phyloP scores from a whole-genome alignment of 2,329 filamentous ascomycete species.

The Epichloe festucae region DNA sequence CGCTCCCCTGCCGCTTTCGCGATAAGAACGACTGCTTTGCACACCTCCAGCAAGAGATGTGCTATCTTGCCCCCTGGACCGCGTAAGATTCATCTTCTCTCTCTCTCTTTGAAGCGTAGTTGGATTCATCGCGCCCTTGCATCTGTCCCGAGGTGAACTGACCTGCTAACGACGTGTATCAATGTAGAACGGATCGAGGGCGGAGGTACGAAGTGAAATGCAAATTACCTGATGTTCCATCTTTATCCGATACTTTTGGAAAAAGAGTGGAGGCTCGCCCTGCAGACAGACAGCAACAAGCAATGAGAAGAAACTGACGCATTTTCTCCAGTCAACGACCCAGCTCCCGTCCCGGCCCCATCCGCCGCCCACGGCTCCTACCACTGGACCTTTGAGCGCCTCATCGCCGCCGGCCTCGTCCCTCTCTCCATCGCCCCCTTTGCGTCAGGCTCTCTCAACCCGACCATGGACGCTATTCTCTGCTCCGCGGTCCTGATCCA shows the following conservation, averaged over 20 bases:
- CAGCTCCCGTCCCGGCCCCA: constrained; percentile 58
- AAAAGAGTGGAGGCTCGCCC: neutral
- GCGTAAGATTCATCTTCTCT: constrained; percentile 43
- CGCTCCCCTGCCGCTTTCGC: constrained; percentile 19
- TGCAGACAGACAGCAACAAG: too few relatives aligned
- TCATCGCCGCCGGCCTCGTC: constrained; percentile 67
- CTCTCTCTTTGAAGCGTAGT: too few relatives aligned
- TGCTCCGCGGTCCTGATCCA: constrained; percentile 77
- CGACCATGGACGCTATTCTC: constrained; percentile 72
- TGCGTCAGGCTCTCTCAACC: constrained; percentile 82
- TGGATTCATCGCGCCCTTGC: neutral
- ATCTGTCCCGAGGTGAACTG: neutral
- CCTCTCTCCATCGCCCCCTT: constrained; percentile 86
- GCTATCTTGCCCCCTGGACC: constrained; percentile 70
- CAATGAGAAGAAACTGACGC: constrained; percentile 2
- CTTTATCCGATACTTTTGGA: neutral
- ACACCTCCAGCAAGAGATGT: constrained; percentile 65
- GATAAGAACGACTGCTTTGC: constrained; percentile 64
- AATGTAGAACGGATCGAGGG: constrained; percentile 58
- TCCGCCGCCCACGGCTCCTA: constrained; percentile 81
- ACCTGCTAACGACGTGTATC: constrained; percentile 27
- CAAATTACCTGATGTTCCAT: neutral
- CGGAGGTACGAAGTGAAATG: constrained; percentile 44
- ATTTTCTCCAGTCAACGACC: constrained; percentile 62
- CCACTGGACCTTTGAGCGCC: constrained; percentile 94